Conservation (phyloP, 768 basidiomycete genomes). For the Suillus hirtellus region DNA sequence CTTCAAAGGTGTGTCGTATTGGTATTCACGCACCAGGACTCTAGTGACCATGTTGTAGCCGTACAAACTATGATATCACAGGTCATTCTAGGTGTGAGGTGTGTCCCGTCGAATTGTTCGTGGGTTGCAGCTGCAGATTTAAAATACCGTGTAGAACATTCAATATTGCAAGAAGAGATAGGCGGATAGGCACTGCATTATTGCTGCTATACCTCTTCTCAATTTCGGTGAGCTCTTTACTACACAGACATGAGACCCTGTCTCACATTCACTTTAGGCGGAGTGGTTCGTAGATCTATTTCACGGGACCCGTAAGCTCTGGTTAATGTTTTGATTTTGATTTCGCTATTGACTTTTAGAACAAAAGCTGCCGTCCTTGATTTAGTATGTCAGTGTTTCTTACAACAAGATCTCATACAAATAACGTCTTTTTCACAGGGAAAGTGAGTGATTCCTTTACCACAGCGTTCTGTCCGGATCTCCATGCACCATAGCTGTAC, state of each 20-base stretch:
- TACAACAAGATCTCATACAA: no score
- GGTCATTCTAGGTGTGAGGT: not conserved
- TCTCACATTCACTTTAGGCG: conserved; percentile 36
- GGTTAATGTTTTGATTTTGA: conserved; percentile 9
- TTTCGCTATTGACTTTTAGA: conserved; percentile 12
- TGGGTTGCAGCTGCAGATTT: not conserved
- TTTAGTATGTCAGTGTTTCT: no score
- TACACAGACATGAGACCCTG: not conserved
- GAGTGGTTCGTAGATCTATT: conserved; percentile 61
- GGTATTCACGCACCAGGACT: not conserved
- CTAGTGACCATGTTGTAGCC: not conserved
- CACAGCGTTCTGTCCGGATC: not conserved
- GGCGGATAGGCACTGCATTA: conserved; percentile 40
- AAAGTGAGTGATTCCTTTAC: not conserved
- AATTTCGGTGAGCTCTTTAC: conserved; percentile 40
- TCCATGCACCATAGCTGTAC: not conserved
- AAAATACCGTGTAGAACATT: conserved; percentile 42
- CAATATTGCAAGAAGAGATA: conserved; percentile 54
- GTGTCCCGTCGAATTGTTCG: not conserved
- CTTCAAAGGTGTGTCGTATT: not conserved
- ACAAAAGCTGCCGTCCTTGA: conserved; percentile 18
- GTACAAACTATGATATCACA: not conserved
- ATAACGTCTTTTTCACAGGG: conserved; percentile 12
- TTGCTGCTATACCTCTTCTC: conserved; percentile 40
- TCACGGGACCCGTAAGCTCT: conserved; percentile 47